A percentile compares a stretch with the other conserved stretches of the same genome.
These are phyloP conservation scores for Endoconidiophora laricicola DNA, from an alignment of 2,329 filamentous ascomycete genomes.

Conservation along the genomic window DNA sequence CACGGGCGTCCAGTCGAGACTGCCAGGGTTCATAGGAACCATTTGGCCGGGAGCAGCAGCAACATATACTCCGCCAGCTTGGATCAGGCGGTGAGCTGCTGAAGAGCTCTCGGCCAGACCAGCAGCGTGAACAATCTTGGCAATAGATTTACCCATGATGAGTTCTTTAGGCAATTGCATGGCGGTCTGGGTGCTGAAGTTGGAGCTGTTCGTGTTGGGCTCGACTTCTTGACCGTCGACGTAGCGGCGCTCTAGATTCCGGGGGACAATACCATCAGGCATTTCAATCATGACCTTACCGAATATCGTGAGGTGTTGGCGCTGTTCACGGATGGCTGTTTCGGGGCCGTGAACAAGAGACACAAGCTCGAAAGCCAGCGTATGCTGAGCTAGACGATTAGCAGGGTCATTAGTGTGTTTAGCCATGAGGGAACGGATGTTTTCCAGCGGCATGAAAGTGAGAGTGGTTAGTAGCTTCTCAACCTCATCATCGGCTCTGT, in stretches of 20 bases:
- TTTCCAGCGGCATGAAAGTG: slow-evolving; percentile 61
- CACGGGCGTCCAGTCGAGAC: slow-evolving; percentile 44
- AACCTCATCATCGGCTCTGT: slow-evolving; percentile 65
- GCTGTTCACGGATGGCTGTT: slow-evolving; percentile 45
- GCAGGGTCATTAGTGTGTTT: slow-evolving; percentile 51
- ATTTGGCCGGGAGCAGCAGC: slow-evolving; percentile 30
- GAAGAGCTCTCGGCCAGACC: slow-evolving; percentile 39
- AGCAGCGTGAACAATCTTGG: slow-evolving; percentile 40
- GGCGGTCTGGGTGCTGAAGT: slow-evolving; percentile 35
- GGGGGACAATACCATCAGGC: slow-evolving; percentile 10
- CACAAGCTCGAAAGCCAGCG: slow-evolving; percentile 67
- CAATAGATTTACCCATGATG: slow-evolving; percentile 36
- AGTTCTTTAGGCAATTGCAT: slow-evolving; percentile 43
- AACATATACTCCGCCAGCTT: slow-evolving; percentile 41
- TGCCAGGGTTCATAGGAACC: slow-evolving; percentile 27
- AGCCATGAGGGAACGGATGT: slow-evolving; percentile 52
- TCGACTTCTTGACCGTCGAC: slow-evolving; percentile 8
- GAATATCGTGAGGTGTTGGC: slow-evolving; percentile 35
- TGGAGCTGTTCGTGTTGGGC: slow-evolving; percentile 18
- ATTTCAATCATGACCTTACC: slow-evolving; percentile 17
- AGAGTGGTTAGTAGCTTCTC: slow-evolving; percentile 73
- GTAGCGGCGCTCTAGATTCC: slow-evolving; percentile 9
- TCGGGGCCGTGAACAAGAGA: slow-evolving; percentile 57
- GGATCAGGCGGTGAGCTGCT: slow-evolving; percentile 42
- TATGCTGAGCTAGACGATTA: slow-evolving; percentile 64